Evolutionary conservation across 257 asterid species (phyloP), one percentile per base, ranked within the genome.

Genomic region (Solanum peruvianum): DNA sequence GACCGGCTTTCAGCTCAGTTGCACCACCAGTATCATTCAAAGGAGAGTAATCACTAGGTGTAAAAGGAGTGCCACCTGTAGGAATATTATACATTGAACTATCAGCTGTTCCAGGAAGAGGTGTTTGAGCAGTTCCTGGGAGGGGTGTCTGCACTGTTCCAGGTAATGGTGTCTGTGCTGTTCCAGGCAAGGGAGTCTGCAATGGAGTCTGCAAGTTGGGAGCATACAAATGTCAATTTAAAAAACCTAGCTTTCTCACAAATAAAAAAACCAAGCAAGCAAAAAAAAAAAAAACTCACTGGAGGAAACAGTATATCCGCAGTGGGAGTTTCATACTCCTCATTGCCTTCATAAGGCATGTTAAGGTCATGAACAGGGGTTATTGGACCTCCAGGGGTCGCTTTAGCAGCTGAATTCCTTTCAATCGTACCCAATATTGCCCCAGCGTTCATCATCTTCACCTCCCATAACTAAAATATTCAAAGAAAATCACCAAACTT

Each of bases 271-370:
- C 1, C 47, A 35, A 27, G 4, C 47, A 72, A 72, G 25, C 16
- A 67, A 71, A 35, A 58, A 35, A 9, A 72, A 4, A 15, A 71
- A 37, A 29, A 42, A 87, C 98, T 93, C 87, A 97, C 99, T 69
- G 99, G 99, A 69, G 99, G 98, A 91, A 97, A 97, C 49, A 97
- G 93, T 89, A 97, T 89, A 88, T 97, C 99, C 88, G 98, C 96
- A 60, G 99, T 95, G 21, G 99, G 99, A 67, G 99, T 95, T 91
- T 97, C 99, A 82, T 89, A 97, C 94, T 97, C 99, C 92, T 97
- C 99, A 6, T 94, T 91, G 85, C 98, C 99, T 89, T 97, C 98
- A 83, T 97, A 95, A 25, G 99, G 99, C 47, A 97, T 98, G 71
- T 97, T 97, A 86, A 97, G 98, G 85, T 97, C 99, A 85, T 95